phyloP scores from a whole-genome alignment of 106 monocot genomes.

The Apostasia shenzhenica region DNA sequence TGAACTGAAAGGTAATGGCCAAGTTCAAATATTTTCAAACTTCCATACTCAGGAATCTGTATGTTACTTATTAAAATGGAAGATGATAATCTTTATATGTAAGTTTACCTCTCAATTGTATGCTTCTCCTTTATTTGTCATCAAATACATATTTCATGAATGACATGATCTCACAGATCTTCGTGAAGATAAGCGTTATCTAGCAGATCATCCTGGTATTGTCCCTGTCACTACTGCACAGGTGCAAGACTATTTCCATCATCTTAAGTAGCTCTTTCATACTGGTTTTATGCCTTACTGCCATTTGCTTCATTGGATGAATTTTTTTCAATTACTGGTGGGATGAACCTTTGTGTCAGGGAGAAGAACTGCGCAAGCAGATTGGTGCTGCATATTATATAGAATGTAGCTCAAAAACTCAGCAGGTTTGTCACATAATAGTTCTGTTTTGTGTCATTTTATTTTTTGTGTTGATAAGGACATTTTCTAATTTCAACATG shows the following conservation, averaged over 20 bases:
- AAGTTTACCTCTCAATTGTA: no score
- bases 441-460: background rate
- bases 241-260: conserved; percentile 15
- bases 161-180: conserved; percentile 38
- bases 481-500: no score
- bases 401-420: conserved; percentile 93
- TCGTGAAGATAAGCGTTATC: conserved; percentile 80
- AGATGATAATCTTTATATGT: no score
- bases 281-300: no score
- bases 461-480: no score
- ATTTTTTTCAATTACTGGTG: background rate
- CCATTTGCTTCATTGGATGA: background rate
- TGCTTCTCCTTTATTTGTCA: no score
- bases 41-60: no score
- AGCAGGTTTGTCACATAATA: conserved; percentile 34
- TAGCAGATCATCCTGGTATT: conserved; percentile 69
- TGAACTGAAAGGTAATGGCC: no score
- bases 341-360: conserved; percentile 28
- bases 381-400: conserved; percentile 85
- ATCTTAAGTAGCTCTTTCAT: no score
- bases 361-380: conserved; percentile 70
- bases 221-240: conserved; percentile 66
- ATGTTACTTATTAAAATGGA: no score
- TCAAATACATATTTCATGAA: no score
- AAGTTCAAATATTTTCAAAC: no score